Evolutionary conservation across 371 early-diverging fungal genomes (phyloP).

Genomic region (Apophysomyces elegans): DNA sequence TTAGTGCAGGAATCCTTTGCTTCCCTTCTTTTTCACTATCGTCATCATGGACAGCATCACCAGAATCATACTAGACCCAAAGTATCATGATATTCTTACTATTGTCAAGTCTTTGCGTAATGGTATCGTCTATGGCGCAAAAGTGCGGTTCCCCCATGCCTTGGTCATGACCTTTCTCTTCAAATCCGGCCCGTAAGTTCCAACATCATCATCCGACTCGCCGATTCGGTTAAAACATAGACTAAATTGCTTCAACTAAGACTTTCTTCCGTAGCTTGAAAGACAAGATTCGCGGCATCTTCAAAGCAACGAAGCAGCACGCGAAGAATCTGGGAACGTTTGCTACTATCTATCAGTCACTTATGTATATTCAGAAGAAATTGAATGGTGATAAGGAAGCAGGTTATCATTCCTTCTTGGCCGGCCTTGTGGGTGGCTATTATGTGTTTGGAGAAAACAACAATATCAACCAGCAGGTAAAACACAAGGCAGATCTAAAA

Average conservation of each 20-base stretch:
- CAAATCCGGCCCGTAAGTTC: conserved; percentile 81
- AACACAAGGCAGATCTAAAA: conserved; percentile 14
- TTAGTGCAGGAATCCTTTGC: neutral
- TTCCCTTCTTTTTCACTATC: conserved; percentile 12
- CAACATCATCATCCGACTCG: neutral
- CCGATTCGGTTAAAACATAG: neutral
- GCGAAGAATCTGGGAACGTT: conserved; percentile 89
- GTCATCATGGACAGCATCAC: conserved; percentile 49
- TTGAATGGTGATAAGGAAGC: conserved; percentile 77
- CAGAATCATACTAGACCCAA: conserved; percentile 68
- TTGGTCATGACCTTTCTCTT: conserved; percentile 97
- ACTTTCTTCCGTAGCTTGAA: neutral
- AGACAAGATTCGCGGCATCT: conserved; percentile 75
- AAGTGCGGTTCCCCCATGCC: conserved; percentile 97
- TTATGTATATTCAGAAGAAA: conserved; percentile 76
- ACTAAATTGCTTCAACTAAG: conserved; percentile 5
- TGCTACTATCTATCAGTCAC: conserved; percentile 91
- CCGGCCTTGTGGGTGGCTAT: conserved; percentile 96
- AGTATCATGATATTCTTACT: conserved; percentile 80
- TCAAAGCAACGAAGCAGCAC: conserved; percentile 91
- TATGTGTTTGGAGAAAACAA: conserved; percentile 94
- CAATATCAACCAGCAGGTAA: conserved; percentile 92
- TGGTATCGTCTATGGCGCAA: conserved; percentile 96
- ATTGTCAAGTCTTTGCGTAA: conserved; percentile 95
- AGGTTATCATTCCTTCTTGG: conserved; percentile 82